Conservation (phyloP, 805 yeast genomes). For the Candida xyloterini region DNA sequence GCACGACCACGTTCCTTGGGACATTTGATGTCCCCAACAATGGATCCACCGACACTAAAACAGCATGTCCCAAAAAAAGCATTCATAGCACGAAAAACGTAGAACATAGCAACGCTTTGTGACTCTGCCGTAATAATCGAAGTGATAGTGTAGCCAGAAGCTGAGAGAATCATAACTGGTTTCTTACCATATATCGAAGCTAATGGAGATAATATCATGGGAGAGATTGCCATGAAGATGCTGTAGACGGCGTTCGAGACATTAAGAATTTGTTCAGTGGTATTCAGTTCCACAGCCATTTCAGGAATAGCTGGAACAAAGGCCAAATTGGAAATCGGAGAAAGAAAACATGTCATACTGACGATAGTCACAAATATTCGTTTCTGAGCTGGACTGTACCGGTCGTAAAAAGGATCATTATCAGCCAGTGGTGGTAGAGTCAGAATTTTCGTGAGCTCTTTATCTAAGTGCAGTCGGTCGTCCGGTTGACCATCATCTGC, state of each 20-base stretch:
- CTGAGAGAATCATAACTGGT: conserved; percentile 41
- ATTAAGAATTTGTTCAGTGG: conserved; percentile 46
- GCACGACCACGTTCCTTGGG: conserved; percentile 52
- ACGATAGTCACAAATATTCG: conserved; percentile 33
- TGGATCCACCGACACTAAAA: conserved; percentile 50
- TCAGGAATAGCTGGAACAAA: conserved; percentile 52
- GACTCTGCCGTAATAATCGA: conserved; percentile 39
- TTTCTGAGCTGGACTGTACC: conserved; percentile 28
- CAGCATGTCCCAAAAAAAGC: conserved; percentile 56
- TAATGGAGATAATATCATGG: conserved; percentile 47
- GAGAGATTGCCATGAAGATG: conserved; percentile 51
- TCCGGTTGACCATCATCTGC: conserved; percentile 5
- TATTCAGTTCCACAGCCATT: conserved; percentile 44
- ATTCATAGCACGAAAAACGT: conserved; percentile 46
- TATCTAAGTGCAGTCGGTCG: conserved; percentile 8
- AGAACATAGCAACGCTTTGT: conserved; percentile 52
- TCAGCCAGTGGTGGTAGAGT: conserved; percentile 24
- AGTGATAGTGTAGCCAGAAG: conserved; percentile 28
- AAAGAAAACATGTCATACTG: conserved; percentile 39
- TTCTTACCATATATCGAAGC: conserved; percentile 54
- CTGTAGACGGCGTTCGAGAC: conserved; percentile 49
- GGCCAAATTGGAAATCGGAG: conserved; percentile 44
- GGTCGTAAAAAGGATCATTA: conserved; percentile 28
- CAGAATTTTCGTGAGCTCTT: conserved; percentile 13
- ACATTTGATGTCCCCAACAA: conserved; percentile 48